Evolutionary conservation across 371 early-diverging fungal genomes (phyloP), one percentile per base, ranked within the genome.

Genomic region (Mucor sp.): DNA sequence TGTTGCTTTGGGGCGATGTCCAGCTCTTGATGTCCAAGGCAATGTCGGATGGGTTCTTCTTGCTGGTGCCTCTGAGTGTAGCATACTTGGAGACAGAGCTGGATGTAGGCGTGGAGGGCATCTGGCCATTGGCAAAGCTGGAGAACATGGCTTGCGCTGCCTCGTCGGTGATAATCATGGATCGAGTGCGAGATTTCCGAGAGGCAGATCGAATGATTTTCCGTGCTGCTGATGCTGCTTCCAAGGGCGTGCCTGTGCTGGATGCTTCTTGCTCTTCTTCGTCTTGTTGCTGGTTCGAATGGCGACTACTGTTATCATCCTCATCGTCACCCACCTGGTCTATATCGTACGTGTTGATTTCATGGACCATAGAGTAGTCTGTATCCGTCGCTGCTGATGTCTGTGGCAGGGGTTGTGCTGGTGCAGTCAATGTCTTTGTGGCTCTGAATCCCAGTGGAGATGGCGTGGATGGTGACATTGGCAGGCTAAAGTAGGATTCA

Each of bases 201-300:
- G 76, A 72, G 1, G 76, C 73, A 39, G 73, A 67, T 4, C 70
- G 63, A 53, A 76, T 72, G 15, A 67, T 43, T 23, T 62, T 63
- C 19, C 70, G 62, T 12, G 76, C 71, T 3, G 66, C 69, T 0
- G 62, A 27, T 4, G 68, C 69, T 7, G 66, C 59, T 47, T 70
- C 67, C 33, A 63, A 44, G 17, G 44, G 55, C 7, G 37, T 7
- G 1, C 62, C 50, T 15, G 48, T n/a, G 7, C 21, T 28, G 17
- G 39, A 28, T 4, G 15, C 15, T 12, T 35, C 47, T 27, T 30
- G 30, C 37, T 35, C 37, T 12, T 35, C 12, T 35, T 35, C 62
- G 14, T 43, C 39, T n/a, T n/a, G n/a, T n/a, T n/a, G n/a, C 21
- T 65, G 57, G 23, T 41, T 37, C 1, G 25, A 21, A 39, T 63